A percentile compares a stretch with the other conserved stretches of the same genome.
phyloP scores from a whole-genome alignment of 1,284 basidiomycete genomes.

The Pyrrhoderma lamaoense region DNA sequence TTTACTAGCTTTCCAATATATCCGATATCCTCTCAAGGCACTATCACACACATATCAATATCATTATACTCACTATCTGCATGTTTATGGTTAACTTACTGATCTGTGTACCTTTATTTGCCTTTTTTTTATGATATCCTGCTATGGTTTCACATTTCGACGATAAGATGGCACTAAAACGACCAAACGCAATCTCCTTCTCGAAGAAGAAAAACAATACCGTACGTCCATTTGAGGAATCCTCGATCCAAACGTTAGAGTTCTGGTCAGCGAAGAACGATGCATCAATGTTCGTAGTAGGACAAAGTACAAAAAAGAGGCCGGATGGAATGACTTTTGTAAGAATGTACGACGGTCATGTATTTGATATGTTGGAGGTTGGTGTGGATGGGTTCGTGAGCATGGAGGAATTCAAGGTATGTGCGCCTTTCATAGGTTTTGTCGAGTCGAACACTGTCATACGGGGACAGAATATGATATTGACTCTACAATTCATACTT shows the following conservation, averaged over 20 bases:
- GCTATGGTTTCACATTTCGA: not conserved
- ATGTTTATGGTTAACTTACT: not conserved
- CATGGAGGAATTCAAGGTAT: constrained; percentile 82
- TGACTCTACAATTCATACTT: no score
- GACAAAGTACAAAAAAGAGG: constrained; percentile 91
- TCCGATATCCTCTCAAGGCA: not conserved
- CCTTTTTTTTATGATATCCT: not conserved
- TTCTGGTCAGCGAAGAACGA: constrained; percentile 97
- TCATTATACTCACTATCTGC: not conserved
- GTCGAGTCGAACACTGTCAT: no score
- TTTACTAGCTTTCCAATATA: not conserved
- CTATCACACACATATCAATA: not conserved
- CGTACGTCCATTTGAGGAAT: constrained; percentile 87
- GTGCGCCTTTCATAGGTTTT: no score
- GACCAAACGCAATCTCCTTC: constrained; percentile 85
- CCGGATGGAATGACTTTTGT: constrained; percentile 85
- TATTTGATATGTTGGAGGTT: constrained; percentile 94
- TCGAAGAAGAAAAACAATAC: constrained; percentile 78
- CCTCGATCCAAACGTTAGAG: constrained; percentile 60
- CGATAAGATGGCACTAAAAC: constrained; percentile 81
- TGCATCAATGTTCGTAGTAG: constrained; percentile 85
- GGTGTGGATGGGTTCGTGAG: constrained; percentile 76
- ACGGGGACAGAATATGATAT: no score
- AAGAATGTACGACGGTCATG: constrained; percentile 80
- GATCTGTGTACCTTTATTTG: no score